Percentiles rank a stretch among this genome's conserved stretches.
Conservation (phyloP, 1,284 basidiomycete species). For the Paramarasmius palmivorus region DNA sequence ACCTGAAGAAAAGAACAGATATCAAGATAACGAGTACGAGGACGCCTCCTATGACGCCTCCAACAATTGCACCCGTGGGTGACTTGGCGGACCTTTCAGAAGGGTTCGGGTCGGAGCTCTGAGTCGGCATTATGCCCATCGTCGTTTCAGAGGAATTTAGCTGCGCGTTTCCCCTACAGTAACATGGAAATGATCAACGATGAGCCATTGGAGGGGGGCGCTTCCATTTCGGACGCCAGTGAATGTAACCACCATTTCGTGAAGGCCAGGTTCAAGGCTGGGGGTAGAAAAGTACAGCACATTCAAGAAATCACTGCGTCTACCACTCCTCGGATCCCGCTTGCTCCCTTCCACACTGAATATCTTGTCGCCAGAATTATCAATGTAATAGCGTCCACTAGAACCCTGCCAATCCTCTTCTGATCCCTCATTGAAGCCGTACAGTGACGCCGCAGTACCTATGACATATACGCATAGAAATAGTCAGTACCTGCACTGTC, state of each 20-base stretch:
- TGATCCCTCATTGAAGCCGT: no score
- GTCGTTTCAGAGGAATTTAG: background rate
- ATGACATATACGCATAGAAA: no score
- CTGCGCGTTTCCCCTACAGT: background rate
- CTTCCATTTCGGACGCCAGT: background rate
- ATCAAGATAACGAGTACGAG: background rate
- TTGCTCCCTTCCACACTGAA: background rate
- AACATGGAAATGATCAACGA: background rate
- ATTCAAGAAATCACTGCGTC: background rate
- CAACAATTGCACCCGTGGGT: background rate
- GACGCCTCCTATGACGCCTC: background rate
- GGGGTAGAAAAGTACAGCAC: background rate
- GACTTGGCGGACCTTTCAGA: background rate
- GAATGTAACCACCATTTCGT: background rate
- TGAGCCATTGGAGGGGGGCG: background rate
- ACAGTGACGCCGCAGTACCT: no score
- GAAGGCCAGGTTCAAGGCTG: background rate
- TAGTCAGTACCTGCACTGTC: no score
- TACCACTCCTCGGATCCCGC: background rate
- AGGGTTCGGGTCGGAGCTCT: background rate
- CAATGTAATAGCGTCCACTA: background rate
- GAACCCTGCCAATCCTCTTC: background rate
- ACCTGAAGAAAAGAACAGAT: background rate
- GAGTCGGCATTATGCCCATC: background rate
- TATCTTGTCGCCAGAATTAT: background rate